Conservation (phyloP, 768 basidiomycete species). For the Pleurotus tuber-regium region DNA sequence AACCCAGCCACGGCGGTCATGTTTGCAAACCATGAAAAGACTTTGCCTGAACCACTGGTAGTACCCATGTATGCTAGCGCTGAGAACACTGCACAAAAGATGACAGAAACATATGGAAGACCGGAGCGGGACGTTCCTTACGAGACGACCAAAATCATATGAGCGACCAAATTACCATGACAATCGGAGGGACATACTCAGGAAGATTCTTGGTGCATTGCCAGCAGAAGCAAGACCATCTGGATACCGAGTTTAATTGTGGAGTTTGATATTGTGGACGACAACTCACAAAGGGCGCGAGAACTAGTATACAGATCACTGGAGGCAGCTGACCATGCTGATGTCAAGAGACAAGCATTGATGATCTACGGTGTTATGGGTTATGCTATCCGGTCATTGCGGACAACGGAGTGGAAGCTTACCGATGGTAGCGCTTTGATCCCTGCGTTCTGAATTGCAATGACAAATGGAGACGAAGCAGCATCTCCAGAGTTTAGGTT, state of each 20-base stretch:
- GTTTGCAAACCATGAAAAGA: constrained; percentile 80
- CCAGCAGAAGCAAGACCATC: constrained; percentile 79
- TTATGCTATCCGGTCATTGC: too few species aligned
- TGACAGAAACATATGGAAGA: constrained; percentile 71
- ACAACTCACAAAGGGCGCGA: constrained; percentile 70
- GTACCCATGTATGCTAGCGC: constrained; percentile 83
- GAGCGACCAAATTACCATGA: not conserved
- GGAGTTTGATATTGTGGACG: not conserved
- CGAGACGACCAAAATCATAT: not conserved
- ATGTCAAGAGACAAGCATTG: constrained; percentile 80
- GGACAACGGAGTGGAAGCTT: constrained; percentile 23
- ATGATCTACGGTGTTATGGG: constrained; percentile 48
- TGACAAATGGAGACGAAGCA: constrained; percentile 85
- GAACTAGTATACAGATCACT: constrained; percentile 90
- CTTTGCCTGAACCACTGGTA: constrained; percentile 58
- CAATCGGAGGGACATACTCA: constrained; percentile 22
- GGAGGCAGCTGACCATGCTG: constrained; percentile 90
- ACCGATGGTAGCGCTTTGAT: constrained; percentile 83
- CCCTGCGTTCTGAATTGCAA: constrained; percentile 84
- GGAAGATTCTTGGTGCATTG: constrained; percentile 82
- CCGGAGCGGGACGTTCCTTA: constrained; percentile 58
- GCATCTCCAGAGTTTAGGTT: constrained; percentile 54
- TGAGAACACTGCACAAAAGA: constrained; percentile 66
- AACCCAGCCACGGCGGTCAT: constrained; percentile 71
- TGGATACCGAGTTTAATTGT: constrained; percentile 21